Evolutionary conservation across 139 green algal species (phyloP).

Genomic region (Volvox reticuliferus): DNA sequence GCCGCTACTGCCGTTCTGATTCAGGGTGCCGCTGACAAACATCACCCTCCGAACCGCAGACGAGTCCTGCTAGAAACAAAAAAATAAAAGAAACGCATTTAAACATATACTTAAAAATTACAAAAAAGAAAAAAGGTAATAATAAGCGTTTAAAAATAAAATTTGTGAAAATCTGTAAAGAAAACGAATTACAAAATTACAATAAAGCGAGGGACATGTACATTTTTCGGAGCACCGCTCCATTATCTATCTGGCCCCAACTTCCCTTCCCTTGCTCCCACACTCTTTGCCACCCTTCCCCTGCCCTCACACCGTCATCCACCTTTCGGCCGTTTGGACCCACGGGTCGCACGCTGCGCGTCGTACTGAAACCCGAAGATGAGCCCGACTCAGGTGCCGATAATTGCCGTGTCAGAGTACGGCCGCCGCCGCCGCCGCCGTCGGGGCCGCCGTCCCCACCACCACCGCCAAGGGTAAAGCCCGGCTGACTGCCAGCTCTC

Average conservation of each 20-base stretch:
- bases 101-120: too few relatives aligned
- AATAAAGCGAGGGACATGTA: too few relatives aligned
- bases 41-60: conserved; percentile 8
- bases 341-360: neutral
- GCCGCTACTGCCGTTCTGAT: neutral
- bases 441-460: neutral
- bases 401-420: conserved; percentile 15
- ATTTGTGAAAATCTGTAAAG: too few relatives aligned
- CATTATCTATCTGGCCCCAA: too few relatives aligned
- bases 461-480: neutral
- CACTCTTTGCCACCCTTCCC: too few relatives aligned
- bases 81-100: too few relatives aligned
- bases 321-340: neutral
- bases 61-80: neutral
- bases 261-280: too few relatives aligned
- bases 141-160: too few relatives aligned
- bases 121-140: too few relatives aligned
- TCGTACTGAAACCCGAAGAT: neutral
- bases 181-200: too few relatives aligned
- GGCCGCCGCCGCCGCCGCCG: neutral
- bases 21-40: conserved; percentile 7
- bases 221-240: too few relatives aligned
- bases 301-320: neutral
- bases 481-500: neutral
- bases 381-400: conserved; percentile 7